Conservation (phyloP, 75 land plant genomes). For the Cupressus sempervirens region DNA sequence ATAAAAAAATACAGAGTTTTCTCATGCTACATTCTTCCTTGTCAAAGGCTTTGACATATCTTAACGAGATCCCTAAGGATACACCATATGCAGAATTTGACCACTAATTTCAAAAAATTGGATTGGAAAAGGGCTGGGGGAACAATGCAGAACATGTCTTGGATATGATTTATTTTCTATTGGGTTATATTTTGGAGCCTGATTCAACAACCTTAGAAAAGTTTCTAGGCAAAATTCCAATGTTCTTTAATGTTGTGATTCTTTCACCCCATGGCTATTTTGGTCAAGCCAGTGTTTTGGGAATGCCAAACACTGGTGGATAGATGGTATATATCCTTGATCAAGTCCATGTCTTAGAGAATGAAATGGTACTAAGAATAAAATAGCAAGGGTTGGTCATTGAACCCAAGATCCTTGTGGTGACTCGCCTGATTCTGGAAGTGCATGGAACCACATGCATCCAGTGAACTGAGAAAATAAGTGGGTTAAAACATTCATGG, state of each 20-base stretch:
- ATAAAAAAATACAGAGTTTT: conserved; percentile 76
- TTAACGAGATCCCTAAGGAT: conserved; percentile 54
- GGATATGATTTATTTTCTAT: conserved; percentile 57
- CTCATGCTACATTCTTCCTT: conserved; percentile 56
- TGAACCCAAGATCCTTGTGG: no score
- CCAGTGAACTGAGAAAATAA: no score
- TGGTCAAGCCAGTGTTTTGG: conserved; percentile 72
- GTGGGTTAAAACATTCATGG: no score
- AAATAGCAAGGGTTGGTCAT: no score
- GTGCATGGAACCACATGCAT: no score
- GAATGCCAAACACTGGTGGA: conserved; percentile 78
- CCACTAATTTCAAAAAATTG: conserved; percentile 59
- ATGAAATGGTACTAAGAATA: no score
- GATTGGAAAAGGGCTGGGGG: conserved; percentile 80
- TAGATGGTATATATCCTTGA: no score
- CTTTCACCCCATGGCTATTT: conserved; percentile 80
- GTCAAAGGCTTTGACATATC: conserved; percentile 70
- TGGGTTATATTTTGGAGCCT: conserved; percentile 69
- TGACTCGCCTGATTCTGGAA: no score
- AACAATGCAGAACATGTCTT: conserved; percentile 47
- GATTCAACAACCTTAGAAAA: conserved; percentile 61
- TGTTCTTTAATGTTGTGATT: conserved; percentile 76
- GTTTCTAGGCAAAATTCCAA: conserved; percentile 63
- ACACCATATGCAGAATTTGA: conserved; percentile 76
- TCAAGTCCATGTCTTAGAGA: no score